Base-by-base conservation (phyloP, 495 filamentous ascomycete genomes). In the Aspergillus bertholletiae region DNA sequence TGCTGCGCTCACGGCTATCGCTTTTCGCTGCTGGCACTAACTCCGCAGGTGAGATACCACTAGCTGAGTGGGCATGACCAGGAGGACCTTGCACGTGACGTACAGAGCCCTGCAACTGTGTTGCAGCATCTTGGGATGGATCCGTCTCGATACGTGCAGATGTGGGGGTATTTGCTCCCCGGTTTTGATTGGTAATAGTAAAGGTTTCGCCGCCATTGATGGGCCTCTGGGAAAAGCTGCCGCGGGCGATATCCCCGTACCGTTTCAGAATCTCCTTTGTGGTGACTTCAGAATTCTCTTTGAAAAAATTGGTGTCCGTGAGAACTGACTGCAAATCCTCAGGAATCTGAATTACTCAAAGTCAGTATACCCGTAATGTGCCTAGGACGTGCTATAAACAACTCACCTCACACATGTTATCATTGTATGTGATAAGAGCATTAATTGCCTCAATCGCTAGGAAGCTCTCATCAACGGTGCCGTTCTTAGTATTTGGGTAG, bases 181-280 rank as follows among this genome's bases (percentile, higher is more conserved):
- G 68, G 50, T 63, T 76, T 76, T 7, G 66, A 17, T 65, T 74
- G 44, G 74, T 73, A 46, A 74, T 71, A 1, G 67, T 74, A 17
- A 74, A 67, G 11, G 83, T 74, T 59, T 89, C 80, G 61, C 78
- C 74, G 50, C 83, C 70, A 51, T 84, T 76, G 56, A 77, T 75
- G n/a, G 77, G 78, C 60, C 80, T 80, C 54, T 76, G 78, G 11
- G 84, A 76, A 20, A 83, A 72, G 39, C 78, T 77, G 55, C 76
- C 82, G 12, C 77, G 77, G 34, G 80, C 80, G 57, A 92, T 88
- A 58, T 91, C 88, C 7, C 87, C 89, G 66, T 92, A 92, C 37
- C 88, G 82, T 67, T 92, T 91, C 21, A 99, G 80, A 49, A 99
- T 97, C 64, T 97, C 94, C 66, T 99, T 97, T 2, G 92, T 92